These are phyloP conservation scores for Sporisorium iseilematis-ciliati DNA, from an alignment of 1,284 basidiomycete species.

Conservation along the genomic window DNA sequence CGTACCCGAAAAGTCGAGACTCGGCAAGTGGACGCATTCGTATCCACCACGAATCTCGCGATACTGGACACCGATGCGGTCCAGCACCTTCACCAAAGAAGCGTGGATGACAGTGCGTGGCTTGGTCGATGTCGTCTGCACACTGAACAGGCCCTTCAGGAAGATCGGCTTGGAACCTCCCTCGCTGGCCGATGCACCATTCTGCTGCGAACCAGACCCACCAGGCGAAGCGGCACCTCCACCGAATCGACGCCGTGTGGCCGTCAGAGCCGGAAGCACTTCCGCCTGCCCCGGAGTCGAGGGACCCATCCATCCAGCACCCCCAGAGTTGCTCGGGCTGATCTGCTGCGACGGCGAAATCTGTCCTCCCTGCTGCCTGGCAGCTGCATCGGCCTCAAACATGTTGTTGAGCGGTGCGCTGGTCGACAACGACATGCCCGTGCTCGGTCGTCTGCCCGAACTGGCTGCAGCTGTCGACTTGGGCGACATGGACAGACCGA, in stretches of 20 bases:
- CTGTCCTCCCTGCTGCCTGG: slow-evolving; percentile 6
- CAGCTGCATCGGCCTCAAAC: slow-evolving; percentile 24
- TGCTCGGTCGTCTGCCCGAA: slow-evolving; percentile 25
- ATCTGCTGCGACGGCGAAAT: slow-evolving; percentile 24
- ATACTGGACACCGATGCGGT: slow-evolving; percentile 93
- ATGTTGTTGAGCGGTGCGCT: slow-evolving; percentile 49
- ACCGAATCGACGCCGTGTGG: slow-evolving; percentile 37
- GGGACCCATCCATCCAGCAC: slow-evolving; percentile 45
- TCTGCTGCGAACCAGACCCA: slow-evolving; percentile 9
- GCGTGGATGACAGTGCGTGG: slow-evolving; percentile 81
- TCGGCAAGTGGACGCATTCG: slow-evolving; percentile 94
- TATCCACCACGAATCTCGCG: slow-evolving; percentile 90
- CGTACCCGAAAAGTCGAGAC: slow-evolving; percentile 76
- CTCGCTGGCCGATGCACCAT: slow-evolving; percentile 20
- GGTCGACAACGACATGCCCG: slow-evolving; percentile 41
- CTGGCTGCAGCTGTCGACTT: slow-evolving; percentile 19
- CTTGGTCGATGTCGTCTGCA: slow-evolving; percentile 94
- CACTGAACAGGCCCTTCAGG: slow-evolving; percentile 73
- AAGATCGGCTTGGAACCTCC: slow-evolving; percentile 64
- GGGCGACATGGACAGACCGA: slow-evolving; percentile 49
- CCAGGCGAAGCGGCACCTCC: slow-evolving; percentile 16
- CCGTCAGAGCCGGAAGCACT: slow-evolving; percentile 36
- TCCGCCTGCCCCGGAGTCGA: slow-evolving; percentile 45
- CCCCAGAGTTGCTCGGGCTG: slow-evolving; percentile 34
- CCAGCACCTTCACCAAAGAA: slow-evolving; percentile 87